phyloP scores from a whole-genome alignment of 805 yeast genomes.

The Saccharomyces kudriavzevii region DNA sequence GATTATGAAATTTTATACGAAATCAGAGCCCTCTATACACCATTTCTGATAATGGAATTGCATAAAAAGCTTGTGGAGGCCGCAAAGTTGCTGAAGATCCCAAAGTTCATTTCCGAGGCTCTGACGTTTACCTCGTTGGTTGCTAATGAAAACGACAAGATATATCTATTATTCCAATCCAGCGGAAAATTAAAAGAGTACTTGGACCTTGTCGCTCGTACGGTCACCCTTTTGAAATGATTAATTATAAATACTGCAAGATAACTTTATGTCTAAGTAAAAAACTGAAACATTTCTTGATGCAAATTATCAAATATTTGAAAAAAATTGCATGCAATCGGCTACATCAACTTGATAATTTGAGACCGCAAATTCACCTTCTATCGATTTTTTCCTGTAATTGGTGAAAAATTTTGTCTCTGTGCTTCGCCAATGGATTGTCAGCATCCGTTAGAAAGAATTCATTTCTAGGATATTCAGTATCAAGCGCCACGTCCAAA shows the following conservation, averaged over 20 bases:
- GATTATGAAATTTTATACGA: constrained; percentile 41
- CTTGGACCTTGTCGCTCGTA: constrained; percentile 43
- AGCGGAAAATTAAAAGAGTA: constrained; percentile 51
- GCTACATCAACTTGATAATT: no score
- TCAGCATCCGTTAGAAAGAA: constrained; percentile 51
- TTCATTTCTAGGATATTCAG: constrained; percentile 37
- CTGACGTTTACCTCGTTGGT: constrained; percentile 52
- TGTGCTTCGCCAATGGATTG: constrained; percentile 53
- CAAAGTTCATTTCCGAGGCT: constrained; percentile 48
- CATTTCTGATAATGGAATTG: constrained; percentile 60
- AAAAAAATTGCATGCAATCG: no score
- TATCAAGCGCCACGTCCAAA: constrained; percentile 48
- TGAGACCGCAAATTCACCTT: constrained; percentile 2
- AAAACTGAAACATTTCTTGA: neutral
- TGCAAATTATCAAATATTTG: no score
- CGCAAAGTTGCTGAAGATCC: constrained; percentile 27
- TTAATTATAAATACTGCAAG: neutral
- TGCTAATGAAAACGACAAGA: constrained; percentile 56
- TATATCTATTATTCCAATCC: constrained; percentile 51
- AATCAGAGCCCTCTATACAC: constrained; percentile 62
- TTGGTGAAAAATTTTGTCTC: constrained; percentile 54
- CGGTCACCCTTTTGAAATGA: constrained; percentile 36
- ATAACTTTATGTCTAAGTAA: neutral
- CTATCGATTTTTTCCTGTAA: constrained; percentile 49
- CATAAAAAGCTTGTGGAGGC: constrained; percentile 48